Conservation (phyloP, 2,329 filamentous ascomycete species). For the Davidsoniella neocaledoniae region DNA sequence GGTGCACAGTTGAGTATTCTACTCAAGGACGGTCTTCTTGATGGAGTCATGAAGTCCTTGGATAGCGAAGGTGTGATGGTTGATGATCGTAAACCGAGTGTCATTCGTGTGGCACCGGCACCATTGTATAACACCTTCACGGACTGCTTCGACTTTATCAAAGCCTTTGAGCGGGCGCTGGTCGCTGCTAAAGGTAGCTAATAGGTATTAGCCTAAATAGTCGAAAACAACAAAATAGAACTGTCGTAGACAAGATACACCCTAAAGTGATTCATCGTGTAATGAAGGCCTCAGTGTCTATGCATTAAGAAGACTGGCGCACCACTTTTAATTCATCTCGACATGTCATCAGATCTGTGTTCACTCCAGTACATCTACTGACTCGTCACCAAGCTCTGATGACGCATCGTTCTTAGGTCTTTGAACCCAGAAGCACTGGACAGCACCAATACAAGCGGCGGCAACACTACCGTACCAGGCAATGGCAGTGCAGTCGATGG, state of each 20-base stretch:
- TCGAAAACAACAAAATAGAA: too few species aligned
- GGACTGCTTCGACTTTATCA: conserved; percentile 30
- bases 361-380: too few species aligned
- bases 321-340: too few species aligned
- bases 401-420: conserved; percentile 15
- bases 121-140: conserved; percentile 65
- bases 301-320: too few species aligned
- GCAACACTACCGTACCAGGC: conserved; percentile 47
- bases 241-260: too few species aligned
- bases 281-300: too few species aligned
- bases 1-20: conserved; percentile 65
- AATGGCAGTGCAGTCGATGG: conserved; percentile 39
- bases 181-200: background rate
- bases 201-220: too few species aligned
- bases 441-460: conserved; percentile 37
- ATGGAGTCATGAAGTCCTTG: conserved; percentile 43
- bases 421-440: conserved; percentile 42
- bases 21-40: conserved; percentile 39
- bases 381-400: too few species aligned
- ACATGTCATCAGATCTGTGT: too few species aligned
- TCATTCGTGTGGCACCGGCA: conserved; percentile 61
- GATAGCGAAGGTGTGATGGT: conserved; percentile 51
- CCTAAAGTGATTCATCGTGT: too few species aligned
- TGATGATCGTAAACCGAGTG: conserved; percentile 68
- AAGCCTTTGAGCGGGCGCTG: conserved; percentile 17